Evolutionary conservation across 139 green algal species (phyloP).

Genomic region (Chlorella sp.): DNA sequence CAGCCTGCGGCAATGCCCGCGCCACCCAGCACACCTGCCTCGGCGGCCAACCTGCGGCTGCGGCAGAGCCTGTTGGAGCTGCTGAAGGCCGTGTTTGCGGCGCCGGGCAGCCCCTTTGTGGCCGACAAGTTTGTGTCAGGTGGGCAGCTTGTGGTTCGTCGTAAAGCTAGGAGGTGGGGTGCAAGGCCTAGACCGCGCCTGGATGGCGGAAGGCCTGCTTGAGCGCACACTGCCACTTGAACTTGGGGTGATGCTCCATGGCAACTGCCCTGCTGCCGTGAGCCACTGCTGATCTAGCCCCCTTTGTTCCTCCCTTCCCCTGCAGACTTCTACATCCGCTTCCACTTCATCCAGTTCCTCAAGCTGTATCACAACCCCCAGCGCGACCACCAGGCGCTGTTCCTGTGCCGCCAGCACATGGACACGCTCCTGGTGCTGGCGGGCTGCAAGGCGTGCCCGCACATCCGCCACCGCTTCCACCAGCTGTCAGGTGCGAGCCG

Average conservation of each 20-base stretch:
- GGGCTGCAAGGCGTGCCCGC: not conserved
- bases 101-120: conserved; percentile 46
- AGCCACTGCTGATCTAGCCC: too few species aligned
- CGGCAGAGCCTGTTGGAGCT: conserved; percentile 39
- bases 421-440: conserved; percentile 46
- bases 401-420: conserved; percentile 49
- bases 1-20: too few species aligned
- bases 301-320: not conserved
- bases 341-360: conserved; percentile 57
- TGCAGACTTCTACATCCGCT: conserved; percentile 53
- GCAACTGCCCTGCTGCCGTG: not conserved
- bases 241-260: not conserved
- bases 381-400: conserved; percentile 44
- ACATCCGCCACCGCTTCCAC: conserved; percentile 40
- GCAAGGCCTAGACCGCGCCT: too few species aligned
- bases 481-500: conserved; percentile 42
- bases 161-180: too few species aligned
- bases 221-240: not conserved
- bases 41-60: conserved; percentile 14
- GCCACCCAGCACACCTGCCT: not conserved
- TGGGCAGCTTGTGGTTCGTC: not conserved
- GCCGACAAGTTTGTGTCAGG: conserved; percentile 38
- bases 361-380: conserved; percentile 54
- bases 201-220: too few species aligned
- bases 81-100: conserved; percentile 31